phyloP scores from a whole-genome alignment of 1,139 yeast genomes.

The Kodamaea plutei region DNA sequence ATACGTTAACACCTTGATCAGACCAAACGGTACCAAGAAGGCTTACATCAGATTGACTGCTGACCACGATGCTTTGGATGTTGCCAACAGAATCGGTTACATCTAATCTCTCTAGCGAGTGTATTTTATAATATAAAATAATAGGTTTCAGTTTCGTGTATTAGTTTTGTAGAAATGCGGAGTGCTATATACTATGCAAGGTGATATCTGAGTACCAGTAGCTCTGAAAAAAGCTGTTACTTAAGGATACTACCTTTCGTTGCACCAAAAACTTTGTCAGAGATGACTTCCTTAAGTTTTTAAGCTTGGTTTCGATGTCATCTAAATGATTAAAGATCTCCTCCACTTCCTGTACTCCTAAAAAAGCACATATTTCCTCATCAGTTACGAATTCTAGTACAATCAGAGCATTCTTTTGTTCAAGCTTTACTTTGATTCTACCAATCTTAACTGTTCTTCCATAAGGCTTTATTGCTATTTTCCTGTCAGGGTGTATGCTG shows the following conservation, averaged over 20 bases:
- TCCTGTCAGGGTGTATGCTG: conserved; percentile 18
- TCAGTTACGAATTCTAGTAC: conserved; percentile 24
- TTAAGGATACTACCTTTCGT: conserved; percentile 2
- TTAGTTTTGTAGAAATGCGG: not conserved
- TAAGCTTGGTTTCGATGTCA: conserved; percentile 1
- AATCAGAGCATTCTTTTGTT: conserved; percentile 13
- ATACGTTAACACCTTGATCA: conserved; percentile 92
- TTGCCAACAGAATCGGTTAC: conserved; percentile 99
- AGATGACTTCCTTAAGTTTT: not conserved
- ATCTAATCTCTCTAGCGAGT: conserved; percentile 52
- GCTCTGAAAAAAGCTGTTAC: conserved; percentile 5
- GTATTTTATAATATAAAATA: conserved; percentile 12
- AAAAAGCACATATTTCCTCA: conserved; percentile 26
- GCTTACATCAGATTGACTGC: conserved; percentile 99
- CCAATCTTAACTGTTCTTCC: conserved; percentile 27
- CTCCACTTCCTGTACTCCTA: conserved; percentile 27
- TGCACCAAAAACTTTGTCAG: conserved; percentile 3
- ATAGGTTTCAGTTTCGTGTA: conserved; percentile 6
- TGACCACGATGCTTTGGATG: conserved; percentile 99
- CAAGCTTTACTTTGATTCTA: conserved; percentile 21
- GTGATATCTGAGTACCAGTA: conserved; percentile 7
- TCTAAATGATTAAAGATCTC: conserved; percentile 14
- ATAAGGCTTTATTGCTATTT: conserved; percentile 28
- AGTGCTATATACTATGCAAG: not conserved
- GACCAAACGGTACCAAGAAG: conserved; percentile 99